phyloP scores from a whole-genome alignment of 2,329 filamentous ascomycete genomes.

The Aureobasidium sp. region DNA sequence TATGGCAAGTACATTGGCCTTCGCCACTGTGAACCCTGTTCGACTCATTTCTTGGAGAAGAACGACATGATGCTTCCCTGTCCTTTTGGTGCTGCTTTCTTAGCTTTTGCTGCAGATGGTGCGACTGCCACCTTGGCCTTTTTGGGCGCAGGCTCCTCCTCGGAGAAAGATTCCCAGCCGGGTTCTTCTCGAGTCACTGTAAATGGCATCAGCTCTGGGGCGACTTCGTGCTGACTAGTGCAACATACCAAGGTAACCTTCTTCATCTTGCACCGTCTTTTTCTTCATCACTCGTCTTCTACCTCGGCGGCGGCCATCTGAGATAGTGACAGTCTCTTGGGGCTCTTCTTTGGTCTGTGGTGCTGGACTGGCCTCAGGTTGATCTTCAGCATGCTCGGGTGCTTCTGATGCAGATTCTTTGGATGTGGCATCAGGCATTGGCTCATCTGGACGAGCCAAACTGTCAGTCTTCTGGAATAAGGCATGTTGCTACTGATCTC shows the following conservation, averaged over 20 bases:
- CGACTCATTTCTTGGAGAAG: conserved; percentile 69
- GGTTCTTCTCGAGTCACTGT: conserved; percentile 78
- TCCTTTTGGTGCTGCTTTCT: conserved; percentile 39
- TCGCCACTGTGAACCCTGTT: background rate
- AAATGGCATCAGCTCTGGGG: conserved; percentile 19
- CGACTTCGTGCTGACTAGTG: background rate
- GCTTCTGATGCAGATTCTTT: conserved; percentile 32
- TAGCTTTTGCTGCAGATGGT: conserved; percentile 42
- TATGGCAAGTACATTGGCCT: background rate
- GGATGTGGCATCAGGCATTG: conserved; percentile 50
- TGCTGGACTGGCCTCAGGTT: conserved; percentile 16
- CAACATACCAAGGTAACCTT: conserved; percentile 75
- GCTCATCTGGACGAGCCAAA: conserved; percentile 40
- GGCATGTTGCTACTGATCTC: conserved; percentile 9
- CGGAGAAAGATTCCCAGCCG: conserved; percentile 88
- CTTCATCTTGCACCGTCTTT: conserved; percentile 76
- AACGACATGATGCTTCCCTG: conserved; percentile 90
- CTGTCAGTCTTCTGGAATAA: conserved; percentile 1
- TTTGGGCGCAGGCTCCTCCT: conserved; percentile 64
- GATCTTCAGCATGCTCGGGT: conserved; percentile 34
- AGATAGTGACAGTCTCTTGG: conserved; percentile 43
- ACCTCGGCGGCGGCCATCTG: conserved; percentile 64
- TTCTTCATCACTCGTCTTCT: conserved; percentile 79
- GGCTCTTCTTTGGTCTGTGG: conserved; percentile 19
- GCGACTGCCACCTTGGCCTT: conserved; percentile 45